Base-by-base conservation (phyloP, 2,329 filamentous ascomycete genomes). In the Xylaria sp. region DNA sequence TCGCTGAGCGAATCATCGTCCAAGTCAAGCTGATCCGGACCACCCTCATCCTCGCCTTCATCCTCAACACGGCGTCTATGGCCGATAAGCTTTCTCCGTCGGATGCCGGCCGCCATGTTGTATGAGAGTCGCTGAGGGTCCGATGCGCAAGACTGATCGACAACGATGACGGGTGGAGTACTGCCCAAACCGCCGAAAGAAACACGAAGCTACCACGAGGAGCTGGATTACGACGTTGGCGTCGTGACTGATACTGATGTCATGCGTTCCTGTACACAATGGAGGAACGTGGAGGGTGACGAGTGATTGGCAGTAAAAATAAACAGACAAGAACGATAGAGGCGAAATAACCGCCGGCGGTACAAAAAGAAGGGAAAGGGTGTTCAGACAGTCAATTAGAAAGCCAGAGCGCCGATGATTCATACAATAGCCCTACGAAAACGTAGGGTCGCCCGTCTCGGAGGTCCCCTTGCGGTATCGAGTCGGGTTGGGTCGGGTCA, bases 41-140 rank as follows among this genome's bases (percentile, higher is more conserved):
- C 84, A 71, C 82, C 86, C 70, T 92, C 89, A 71, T 92, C 90
- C 73, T 92, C 90, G 72, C 86, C 89, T 77, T 92, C 90, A 74
- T 92, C 89, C 78, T 89, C 89, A 71, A 89, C 85, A 73, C 89
- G 87, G 77, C 90, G 88, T 75, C 90, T 87, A 73, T 87, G 87
- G 77, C 88, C 88, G 78, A 91, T 86, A 73, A 88, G 79, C 80
- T 89, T 90, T 81, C 86, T 89, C 79, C 88, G 87, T 76, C 87
- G 86, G 75, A 85, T 78, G 62, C 81, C 78, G 47, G 77, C 79
- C 76, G 81, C 82, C 84, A 86, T 87, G 59, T 69, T 79, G 72
- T 66, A 70, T 55, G 62, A 63, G 66, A 47, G 71, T 69, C 59
- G 63, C 44, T 53, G 59, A 42, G 42, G 29, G 65, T 61, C 49